Base-by-base conservation (phyloP, 1,284 basidiomycete genomes). In the Naganishia sp. region DNA sequence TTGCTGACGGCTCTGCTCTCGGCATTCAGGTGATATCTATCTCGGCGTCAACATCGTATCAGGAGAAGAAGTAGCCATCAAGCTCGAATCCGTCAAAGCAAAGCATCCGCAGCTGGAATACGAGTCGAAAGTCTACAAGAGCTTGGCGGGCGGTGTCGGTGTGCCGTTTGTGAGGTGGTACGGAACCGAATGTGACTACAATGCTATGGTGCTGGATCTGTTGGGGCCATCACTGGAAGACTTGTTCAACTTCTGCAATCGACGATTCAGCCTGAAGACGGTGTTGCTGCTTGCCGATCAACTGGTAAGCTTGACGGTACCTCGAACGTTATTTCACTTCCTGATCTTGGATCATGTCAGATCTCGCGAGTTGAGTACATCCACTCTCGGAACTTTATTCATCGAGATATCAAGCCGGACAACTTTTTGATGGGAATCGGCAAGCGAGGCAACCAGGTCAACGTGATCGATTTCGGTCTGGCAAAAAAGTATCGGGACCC, bases 51-150 rank as follows among this genome's bases (percentile, higher is more conserved):
- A 99, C 85, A 98, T 99, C 83, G 98, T 99, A 79, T 97, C 94
- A n/a, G 95, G 95, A 58, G 94, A 99, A 80, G 95, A 98, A 80
- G 96, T 99, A 67, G 96, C 94, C 77, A 98, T 99, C 87, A 99
- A 99, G 83, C 90, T 99, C 74, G 96, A 99, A 82, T 97, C 94
- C 0, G 92, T 98, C 82, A 99, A 99, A 82, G 95, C 96, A 72
- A 99, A 99, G 82, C 94, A 98, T 77, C 95, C 96, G n/a, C 96
- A 99, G 82, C 90, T 99, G 75, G 95, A 99, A 81, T 98, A 99
- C 77, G 95, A 99, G 82, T 93, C 88, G 72, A 94, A 94, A 82
- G 91, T 94, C 57, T 93, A 93, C 85, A 95, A 96, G 87, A 94
- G 92, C 25, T 87, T 99, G 49, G 94, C 95, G 21, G 96, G 95